Percentiles rank a stretch among this genome's conserved stretches.
Evolutionary conservation across 306 rosid species (phyloP).

Genomic region (Vicia faba): DNA sequence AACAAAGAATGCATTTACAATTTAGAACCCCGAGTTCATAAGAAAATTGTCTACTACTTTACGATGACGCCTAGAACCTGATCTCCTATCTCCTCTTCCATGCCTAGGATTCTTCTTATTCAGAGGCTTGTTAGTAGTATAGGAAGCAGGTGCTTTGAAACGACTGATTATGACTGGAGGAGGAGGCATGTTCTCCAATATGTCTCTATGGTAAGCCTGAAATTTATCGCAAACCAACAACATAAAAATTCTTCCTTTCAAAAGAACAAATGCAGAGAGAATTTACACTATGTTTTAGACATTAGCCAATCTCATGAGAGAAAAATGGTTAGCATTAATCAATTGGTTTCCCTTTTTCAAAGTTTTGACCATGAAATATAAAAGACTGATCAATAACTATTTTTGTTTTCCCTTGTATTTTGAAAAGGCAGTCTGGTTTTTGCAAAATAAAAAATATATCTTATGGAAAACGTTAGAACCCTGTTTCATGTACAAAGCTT

Average conservation of each 20-base stretch:
- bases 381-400: background rate
- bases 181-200: slow-evolving; percentile 82
- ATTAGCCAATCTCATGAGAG: background rate
- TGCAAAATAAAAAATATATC: too few species aligned
- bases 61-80: slow-evolving; percentile 65
- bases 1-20: slow-evolving; percentile 53
- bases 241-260: slow-evolving; percentile 14
- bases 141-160: slow-evolving; percentile 42
- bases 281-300: too few species aligned
- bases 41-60: slow-evolving; percentile 58
- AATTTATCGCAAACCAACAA: slow-evolving; percentile 31
- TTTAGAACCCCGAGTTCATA: slow-evolving; percentile 41
- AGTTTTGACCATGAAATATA: background rate
- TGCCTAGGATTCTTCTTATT: slow-evolving; percentile 58
- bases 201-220: slow-evolving; percentile 81
- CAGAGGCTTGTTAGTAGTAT: slow-evolving; percentile 43
- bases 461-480: background rate
- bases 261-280: background rate
- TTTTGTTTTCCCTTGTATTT: background rate
- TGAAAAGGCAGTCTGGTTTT: background rate
- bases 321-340: background rate
- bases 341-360: background rate
- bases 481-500: background rate
- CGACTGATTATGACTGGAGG: slow-evolving; percentile 45
- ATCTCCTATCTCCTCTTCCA: slow-evolving; percentile 58